A percentile compares a stretch with the other conserved stretches of the same genome.
These are phyloP conservation scores for Limonomyces culmigenus DNA, from an alignment of 1,284 basidiomycete genomes.

Conservation along the genomic window DNA sequence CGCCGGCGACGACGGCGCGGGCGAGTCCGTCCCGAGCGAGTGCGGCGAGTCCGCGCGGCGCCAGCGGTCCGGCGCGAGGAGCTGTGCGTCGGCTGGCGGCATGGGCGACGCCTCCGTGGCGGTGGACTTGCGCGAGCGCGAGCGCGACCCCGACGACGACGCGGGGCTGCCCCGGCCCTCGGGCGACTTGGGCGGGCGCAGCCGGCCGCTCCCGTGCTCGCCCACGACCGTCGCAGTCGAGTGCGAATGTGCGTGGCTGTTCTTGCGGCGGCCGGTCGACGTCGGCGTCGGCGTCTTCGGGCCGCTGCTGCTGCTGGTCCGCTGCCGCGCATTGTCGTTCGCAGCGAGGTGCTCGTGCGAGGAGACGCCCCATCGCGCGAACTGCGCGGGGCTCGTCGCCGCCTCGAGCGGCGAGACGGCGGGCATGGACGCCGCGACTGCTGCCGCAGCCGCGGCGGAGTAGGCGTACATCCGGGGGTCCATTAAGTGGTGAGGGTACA, in stretches of 20 bases:
- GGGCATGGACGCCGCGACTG: slow-evolving; percentile 21
- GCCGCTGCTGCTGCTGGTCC: slow-evolving; percentile 1
- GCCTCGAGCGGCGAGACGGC: slow-evolving; percentile 12
- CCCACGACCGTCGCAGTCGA: slow-evolving; percentile 17
- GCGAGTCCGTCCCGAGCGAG: slow-evolving; percentile 15
- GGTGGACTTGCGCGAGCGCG: slow-evolving; percentile 2
- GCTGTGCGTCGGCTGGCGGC: background rate
- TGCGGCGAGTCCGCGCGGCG: background rate
- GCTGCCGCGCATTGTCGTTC: slow-evolving; percentile 4
- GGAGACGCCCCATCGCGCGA: slow-evolving; percentile 3
- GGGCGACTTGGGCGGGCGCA: too few relatives aligned
- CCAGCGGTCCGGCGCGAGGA: background rate
- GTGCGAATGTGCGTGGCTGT: slow-evolving; percentile 12
- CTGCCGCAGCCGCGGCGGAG: too few relatives aligned
- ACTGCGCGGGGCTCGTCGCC: slow-evolving; percentile 8
- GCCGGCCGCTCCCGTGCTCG: too few relatives aligned
- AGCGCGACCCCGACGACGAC: slow-evolving; percentile 6
- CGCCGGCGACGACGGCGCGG: slow-evolving; percentile 14
- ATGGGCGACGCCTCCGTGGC: background rate
- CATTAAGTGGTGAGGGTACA: slow-evolving; percentile 11
- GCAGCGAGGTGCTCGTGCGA: slow-evolving; percentile 3
- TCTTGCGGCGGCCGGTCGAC: background rate
- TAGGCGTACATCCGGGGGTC: too few relatives aligned
- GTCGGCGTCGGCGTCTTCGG: slow-evolving; percentile 8
- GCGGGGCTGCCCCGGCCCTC: too few relatives aligned